Conservation (phyloP, 331 rosid species). For the Spiraea crenata region DNA sequence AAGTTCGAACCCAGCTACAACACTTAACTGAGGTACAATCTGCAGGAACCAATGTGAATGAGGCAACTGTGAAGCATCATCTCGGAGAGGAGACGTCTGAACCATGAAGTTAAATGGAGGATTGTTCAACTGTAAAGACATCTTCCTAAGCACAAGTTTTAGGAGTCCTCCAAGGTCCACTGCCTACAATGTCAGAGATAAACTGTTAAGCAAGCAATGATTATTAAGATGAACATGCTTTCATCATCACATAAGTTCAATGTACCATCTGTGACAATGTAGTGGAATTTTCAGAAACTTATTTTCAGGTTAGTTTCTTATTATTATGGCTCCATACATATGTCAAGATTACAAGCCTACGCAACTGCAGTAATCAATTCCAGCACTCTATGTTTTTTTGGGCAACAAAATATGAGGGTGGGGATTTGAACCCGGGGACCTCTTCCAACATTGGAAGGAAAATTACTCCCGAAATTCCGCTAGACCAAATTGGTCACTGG, state of each 20-base stretch:
- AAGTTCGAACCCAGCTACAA: conserved; percentile 68
- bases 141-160: conserved; percentile 65
- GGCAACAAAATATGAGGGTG: too few species aligned
- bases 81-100: conserved; percentile 58
- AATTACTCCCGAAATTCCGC: too few species aligned
- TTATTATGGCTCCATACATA: not conserved
- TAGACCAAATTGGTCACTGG: too few species aligned
- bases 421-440: too few species aligned
- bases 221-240: not conserved
- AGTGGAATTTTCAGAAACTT: not conserved
- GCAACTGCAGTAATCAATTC: too few species aligned
- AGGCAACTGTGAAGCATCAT: conserved; percentile 40
- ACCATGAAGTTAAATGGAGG: conserved; percentile 85
- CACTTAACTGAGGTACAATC: conserved; percentile 71
- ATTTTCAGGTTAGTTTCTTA: too few species aligned
- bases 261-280: not conserved
- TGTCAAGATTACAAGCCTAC: not conserved
- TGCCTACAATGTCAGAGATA: conserved; percentile 49
- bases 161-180: conserved; percentile 74
- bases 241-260: conserved; percentile 2
- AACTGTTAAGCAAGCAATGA: not conserved
- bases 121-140: conserved; percentile 69
- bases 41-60: conserved; percentile 81
- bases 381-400: too few species aligned
- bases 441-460: too few species aligned